phyloP scores from a whole-genome alignment of 1,139 yeast species.

The Zygosaccharomyces sapae region DNA sequence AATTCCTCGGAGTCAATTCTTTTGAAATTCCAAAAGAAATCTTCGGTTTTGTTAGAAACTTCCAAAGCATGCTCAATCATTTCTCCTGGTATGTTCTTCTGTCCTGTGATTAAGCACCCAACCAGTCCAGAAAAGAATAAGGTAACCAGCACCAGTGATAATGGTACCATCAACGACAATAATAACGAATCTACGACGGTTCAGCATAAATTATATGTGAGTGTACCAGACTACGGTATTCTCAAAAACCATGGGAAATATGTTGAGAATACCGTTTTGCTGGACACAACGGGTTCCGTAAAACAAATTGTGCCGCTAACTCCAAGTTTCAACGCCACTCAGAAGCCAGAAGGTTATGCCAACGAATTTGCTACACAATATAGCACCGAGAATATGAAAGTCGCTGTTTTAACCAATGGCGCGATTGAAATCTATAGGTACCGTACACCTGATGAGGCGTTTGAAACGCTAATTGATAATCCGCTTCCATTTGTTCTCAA shows the following conservation, averaged over 20 bases:
- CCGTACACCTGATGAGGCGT: conserved; percentile 71
- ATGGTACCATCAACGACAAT: conserved; percentile 7
- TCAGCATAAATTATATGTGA: conserved; percentile 52
- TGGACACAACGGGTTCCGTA: conserved; percentile 56
- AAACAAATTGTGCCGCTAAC: conserved; percentile 70
- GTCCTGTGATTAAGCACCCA: conserved; percentile 40
- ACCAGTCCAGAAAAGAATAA: conserved; percentile 4
- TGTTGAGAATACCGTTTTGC: conserved; percentile 74
- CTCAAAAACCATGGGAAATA: conserved; percentile 64
- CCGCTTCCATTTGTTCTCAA: conserved; percentile 47
- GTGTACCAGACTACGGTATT: conserved; percentile 78
- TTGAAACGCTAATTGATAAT: conserved; percentile 59
- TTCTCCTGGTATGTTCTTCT: conserved; percentile 80
- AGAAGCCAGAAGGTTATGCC: conserved; percentile 70
- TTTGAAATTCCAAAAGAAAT: conserved; percentile 41
- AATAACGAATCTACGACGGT: conserved; percentile 2
- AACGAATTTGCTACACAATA: conserved; percentile 84
- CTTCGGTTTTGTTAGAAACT: conserved; percentile 41
- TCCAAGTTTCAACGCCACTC: conserved; percentile 64
- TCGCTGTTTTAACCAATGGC: conserved; percentile 75
- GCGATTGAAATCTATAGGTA: conserved; percentile 73
- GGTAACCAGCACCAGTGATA: neutral
- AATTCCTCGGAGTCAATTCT: conserved; percentile 33
- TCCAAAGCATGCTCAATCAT: conserved; percentile 49
- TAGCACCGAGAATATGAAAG: conserved; percentile 53